Base-by-base conservation (phyloP, 345 rosid species). In the Combretum micranthum region DNA sequence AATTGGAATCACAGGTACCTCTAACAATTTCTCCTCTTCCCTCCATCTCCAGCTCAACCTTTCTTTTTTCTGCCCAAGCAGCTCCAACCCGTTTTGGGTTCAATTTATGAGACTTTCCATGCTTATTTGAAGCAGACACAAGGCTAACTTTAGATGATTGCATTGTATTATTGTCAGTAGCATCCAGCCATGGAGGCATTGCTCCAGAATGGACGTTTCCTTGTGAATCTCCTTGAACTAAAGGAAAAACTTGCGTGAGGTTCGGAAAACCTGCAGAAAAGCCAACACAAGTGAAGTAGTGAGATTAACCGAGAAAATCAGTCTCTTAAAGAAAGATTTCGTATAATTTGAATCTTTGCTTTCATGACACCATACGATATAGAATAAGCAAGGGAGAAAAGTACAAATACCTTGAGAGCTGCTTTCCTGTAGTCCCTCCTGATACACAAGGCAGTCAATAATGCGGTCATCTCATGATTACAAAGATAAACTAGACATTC, bases 51-150 rank as follows among this genome's bases (percentile, higher is more conserved):
- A 89, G 64, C 77, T 89, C 99, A 47, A 79, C 69, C 79, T 89
- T 83, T 75, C 95, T 81, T 77, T 64, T 85, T 64, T 93, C 96
- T 59, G 97, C 96, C 96, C 95, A 93, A 15, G 92, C 96, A 67
- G 95, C 96, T 9, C 99, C 97, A 20, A 90, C 95, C 64, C 96
- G 80, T 51, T 87, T 84, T 21, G 92, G 96, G 58, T 93, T 83
- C 77, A 90, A 70, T 64, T 83, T 83, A 50, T 48, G 57, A 49
- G 72, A 69, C 67, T 89, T 93, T 59, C 66, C 68, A 12, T 76
- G 64, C 44, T 67, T 74, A 53, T 53, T 75, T 45, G 77, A 72
- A 26, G 51, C 56, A 62, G 60, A 54, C 44, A 57, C 45, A 26
- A 51, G 43, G 66, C 67, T 67, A 17, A 68, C 66, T 18, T 4